Evolutionary conservation across 2,329 filamentous ascomycete species (phyloP), one percentile per base, ranked within the genome.

Genomic region (Aspergillus flavus): DNA sequence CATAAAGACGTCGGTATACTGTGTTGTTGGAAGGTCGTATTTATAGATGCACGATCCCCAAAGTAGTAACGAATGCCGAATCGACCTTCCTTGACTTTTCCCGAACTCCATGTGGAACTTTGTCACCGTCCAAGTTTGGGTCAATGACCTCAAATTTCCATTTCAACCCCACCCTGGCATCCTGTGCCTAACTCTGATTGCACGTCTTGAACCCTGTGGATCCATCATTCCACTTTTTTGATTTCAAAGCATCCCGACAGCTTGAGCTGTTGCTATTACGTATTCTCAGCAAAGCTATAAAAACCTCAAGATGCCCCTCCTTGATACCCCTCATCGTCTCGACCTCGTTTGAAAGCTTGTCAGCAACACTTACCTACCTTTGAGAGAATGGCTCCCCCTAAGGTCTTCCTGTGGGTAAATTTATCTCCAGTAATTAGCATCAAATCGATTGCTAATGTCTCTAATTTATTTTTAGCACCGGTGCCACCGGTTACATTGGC

Each of bases 401-500:
- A 76, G 62, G 71, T 77, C 54, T 77, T 77, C 52, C 57, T 78
- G 75, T 78, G 68, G 63, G 72, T 72, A 11, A 61, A 26, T 32
- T 19, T 46, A 12, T 10, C 43, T 16, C 28, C 26, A 7, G 19
- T 10, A 43, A 73, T 73, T 36, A 41, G 11, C 26, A 28, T 12
- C 26, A 11, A 4, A 16, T 54, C 23, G 36, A 14, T n/a, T 23
- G 30, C 10, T 21, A 26, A 41, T 52, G 3, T 41, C 16, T 52
- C 61, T 26, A 61, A 21, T 26, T 16, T 19, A 6, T 32, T 34
- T 32, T 36, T 57, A 85, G 83, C 16, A 85, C 82, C 39, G 83
- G 83, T 23, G 78, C 73, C 5, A 84, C 83, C 19, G 84, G 84
- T 36, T 86, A 85, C 68, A 85, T 86, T 55, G 84, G 84, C 6